These are phyloP conservation scores for Leucocoprinus leucothites DNA, from an alignment of 768 basidiomycete species.

Conservation along the genomic window DNA sequence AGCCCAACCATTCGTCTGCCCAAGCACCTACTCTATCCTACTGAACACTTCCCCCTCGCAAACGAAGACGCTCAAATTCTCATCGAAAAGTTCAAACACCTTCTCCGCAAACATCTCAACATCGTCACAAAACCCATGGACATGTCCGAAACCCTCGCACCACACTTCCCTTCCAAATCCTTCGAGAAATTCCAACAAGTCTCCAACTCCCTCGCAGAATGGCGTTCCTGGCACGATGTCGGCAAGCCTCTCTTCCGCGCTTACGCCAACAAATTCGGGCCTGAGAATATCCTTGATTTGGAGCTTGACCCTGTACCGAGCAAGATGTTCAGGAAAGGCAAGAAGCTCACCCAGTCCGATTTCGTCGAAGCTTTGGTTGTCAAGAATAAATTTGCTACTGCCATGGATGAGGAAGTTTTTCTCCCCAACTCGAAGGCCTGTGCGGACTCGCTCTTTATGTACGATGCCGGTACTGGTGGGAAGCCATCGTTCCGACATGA, in stretches of 20 bases:
- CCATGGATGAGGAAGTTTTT: conserved; percentile 24
- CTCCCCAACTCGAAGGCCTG: conserved; percentile 27
- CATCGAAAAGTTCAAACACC: conserved; percentile 24
- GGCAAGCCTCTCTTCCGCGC: conserved; percentile 28
- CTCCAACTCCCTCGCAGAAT: conserved; percentile 33
- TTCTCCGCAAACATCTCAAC: conserved; percentile 23
- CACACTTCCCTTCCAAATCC: conserved; percentile 26
- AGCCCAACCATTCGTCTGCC: conserved; percentile 25
- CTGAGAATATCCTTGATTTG: conserved; percentile 16
- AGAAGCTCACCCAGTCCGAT: conserved; percentile 21
- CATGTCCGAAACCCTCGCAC: conserved; percentile 25
- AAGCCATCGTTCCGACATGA: conserved; percentile 32
- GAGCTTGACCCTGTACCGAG: conserved; percentile 29
- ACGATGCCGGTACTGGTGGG: conserved; percentile 32
- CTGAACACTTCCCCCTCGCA: conserved; percentile 31
- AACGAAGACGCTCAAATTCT: conserved; percentile 29
- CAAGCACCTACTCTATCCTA: conserved; percentile 28
- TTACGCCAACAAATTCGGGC: conserved; percentile 20
- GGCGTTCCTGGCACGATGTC: conserved; percentile 31
- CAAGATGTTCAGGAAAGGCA: conserved; percentile 28
- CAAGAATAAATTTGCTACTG: conserved; percentile 24
- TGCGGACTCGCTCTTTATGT: conserved; percentile 34
- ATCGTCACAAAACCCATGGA: conserved; percentile 25
- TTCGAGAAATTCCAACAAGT: conserved; percentile 26
- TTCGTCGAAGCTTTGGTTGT: conserved; percentile 23